Percentiles rank a stretch among this genome's conserved stretches.
These are phyloP conservation scores for Athelia psychrophila DNA, from an alignment of 1,284 basidiomycete species.

Conservation along the genomic window DNA sequence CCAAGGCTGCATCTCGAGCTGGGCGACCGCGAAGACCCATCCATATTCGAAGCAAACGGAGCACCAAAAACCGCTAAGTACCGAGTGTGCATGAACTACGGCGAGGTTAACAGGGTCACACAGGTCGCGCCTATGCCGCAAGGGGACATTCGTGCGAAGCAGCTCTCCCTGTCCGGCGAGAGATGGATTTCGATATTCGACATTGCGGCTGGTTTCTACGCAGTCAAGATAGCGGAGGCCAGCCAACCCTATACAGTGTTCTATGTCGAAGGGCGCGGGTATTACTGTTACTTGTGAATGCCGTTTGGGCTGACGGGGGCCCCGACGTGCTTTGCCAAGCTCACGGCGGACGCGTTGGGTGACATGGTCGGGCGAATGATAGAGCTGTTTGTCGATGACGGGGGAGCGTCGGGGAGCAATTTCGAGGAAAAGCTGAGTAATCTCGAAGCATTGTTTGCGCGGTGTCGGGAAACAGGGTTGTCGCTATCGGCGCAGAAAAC, in stretches of 20 bases:
- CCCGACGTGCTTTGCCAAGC: slow-evolving; percentile 12
- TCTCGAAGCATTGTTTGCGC: background rate
- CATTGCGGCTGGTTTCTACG: slow-evolving; percentile 17
- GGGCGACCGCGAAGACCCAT: background rate
- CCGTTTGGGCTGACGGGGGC: slow-evolving; percentile 15
- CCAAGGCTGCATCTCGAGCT: background rate
- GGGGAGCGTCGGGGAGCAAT: slow-evolving; percentile 5
- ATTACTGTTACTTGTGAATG: slow-evolving; percentile 13
- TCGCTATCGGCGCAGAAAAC: slow-evolving; percentile 13
- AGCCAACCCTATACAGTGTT: slow-evolving; percentile 13
- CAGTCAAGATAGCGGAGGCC: slow-evolving; percentile 8
- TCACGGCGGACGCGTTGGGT: slow-evolving; percentile 8
- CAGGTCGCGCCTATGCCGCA: slow-evolving; percentile 12
- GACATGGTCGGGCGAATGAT: slow-evolving; percentile 9
- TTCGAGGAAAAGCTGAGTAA: slow-evolving; percentile 6
- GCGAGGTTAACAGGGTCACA: slow-evolving; percentile 10
- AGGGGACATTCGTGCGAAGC: slow-evolving; percentile 14
- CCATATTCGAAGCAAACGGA: background rate
- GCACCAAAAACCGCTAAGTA: slow-evolving; percentile 4
- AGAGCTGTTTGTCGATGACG: slow-evolving; percentile 12
- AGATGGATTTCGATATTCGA: slow-evolving; percentile 12
- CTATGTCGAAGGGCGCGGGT: slow-evolving; percentile 13
- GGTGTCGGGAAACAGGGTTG: slow-evolving; percentile 1
- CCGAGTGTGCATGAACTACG: slow-evolving; percentile 14
- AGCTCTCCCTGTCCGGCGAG: slow-evolving; percentile 12